Evolutionary conservation across 352 stramenopile genomes (phyloP), one percentile per base, ranked within the genome.

Genomic region (Aphanomyces stellatus): DNA sequence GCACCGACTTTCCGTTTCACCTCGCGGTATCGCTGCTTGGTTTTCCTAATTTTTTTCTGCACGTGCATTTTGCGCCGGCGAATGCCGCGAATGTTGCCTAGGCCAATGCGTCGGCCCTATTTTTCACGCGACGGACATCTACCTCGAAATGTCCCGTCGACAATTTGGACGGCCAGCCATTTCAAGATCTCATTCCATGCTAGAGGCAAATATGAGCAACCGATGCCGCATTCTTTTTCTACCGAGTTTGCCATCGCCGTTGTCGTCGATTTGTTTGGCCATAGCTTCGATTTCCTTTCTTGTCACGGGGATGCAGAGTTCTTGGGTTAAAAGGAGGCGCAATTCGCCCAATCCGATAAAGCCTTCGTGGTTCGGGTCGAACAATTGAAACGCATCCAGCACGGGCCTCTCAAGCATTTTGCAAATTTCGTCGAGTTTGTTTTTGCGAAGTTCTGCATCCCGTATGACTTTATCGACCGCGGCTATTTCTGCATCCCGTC

Each of bases 221-320:
- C 19, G 3, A 66, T 24, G 8, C 10, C 5, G 8, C 13, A 17
- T 42, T 31, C 8, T 27, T 24, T 31, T 13, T 22, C 5, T 41
- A 67, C 60, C 60, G 15, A 67, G 48, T 55, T 57, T 17, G 22
- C 60, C 60, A 28, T 67, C 48, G 49, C 28, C 22, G 22, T 67
- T 33, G 27, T 22, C 13, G 24, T 67, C 60, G 25, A 67, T 67
- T 25, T 25, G 22, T 0, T 17, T 19, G 13, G 43, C 28, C 15
- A 49, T 51, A 0, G 22, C 22, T 8, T 22, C n/a, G 19, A 67
- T 40, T 31, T 67, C 37, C 7, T 25, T 8, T 24, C 43, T 60
- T 28, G 41, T 33, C 6, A 67, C 24, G 0, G 60, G 60, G 40
- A 67, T 56, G 35, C 60, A 67, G 3, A 67, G 60, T 28, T 67